Base-by-base conservation (phyloP, 805 yeast genomes). In the Teunomyces tritomae region DNA sequence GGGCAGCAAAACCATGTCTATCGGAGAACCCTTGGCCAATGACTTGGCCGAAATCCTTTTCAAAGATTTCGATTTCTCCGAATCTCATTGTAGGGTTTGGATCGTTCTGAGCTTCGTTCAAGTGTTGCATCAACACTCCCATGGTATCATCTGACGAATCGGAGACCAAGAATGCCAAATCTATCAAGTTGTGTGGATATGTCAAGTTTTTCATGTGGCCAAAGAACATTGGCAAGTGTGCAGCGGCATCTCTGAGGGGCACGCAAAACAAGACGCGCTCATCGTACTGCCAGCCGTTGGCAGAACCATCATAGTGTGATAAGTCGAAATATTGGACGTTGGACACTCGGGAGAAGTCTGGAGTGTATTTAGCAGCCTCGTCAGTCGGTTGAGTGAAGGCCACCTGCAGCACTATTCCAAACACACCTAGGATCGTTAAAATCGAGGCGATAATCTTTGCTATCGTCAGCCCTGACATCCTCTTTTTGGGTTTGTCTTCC, bases 1-100 rank as follows among this genome's bases (percentile, higher is more conserved):
- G 98, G 0, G 96, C 97, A 9, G 88, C 90, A 65, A 92, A 91
- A 1, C 97, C 97, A 64, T 92, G 97, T 62, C 98, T 77, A 63
- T 90, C 97, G 51, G 87, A 80, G 60, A 92, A 90, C 17, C 92
- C 86, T 70, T 92, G 98, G 49, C 97, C 97, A 52, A 92, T 85
- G 40, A 80, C 79, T 63, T 91, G 97, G 39, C 97, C 97, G 63
- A 91, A 91, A 67, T 92, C 96, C 63, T 89, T 91, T 65, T 89
- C 94, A 63, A 73, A 89, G 44, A 90, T 89, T 64, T 89, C 96
- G 46, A 89, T 87, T 56, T 83, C 82, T 30, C 96, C 96, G 67
- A 87, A 88, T 50, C 84, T 79, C 73, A 78, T 73, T n/a, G 71
- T 49, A 16, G 69, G 67, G 68, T 88, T 84, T 20, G 80, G 76